These are phyloP conservation scores for sorghum (Sorghum bicolor) DNA, from an alignment of 176 grass and related monocot species.

Conservation along the genomic window Sorghum_bicolor_NCBIv3 NC_012871.2:72101001-72101500, in stretches of 20 bases:
- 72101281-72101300: neutral
- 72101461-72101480: neutral
- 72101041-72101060: neutral
- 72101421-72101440: neutral
- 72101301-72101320: neutral
- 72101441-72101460: slow-evolving; percentile 6
- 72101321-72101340: neutral
- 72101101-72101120: no score
- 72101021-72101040: neutral
- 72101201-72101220: no score
- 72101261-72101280: neutral
- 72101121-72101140: no score
- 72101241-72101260: no score
- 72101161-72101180: neutral
- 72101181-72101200: neutral
- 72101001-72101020: neutral
- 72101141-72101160: no score
- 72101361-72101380: neutral
- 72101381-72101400: neutral
- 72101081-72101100: no score
- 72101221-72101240: neutral
- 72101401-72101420: neutral
- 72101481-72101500: neutral
- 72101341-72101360: neutral
- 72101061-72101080: neutral